Conservation (phyloP, 208 protist species). For the Hexamita inflata region DNA sequence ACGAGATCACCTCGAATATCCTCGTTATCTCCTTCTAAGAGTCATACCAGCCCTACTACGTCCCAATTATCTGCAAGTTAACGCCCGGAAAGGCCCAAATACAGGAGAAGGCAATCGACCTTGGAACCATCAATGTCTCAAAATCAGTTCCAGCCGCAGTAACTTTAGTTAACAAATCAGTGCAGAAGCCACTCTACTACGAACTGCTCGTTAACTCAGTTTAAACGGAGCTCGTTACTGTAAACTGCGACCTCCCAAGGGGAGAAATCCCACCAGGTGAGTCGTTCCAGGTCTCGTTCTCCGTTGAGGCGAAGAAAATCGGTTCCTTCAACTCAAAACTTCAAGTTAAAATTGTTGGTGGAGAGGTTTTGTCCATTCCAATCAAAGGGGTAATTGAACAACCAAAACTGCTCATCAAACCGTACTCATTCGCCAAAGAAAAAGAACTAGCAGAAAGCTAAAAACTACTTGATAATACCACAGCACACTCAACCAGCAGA, state of each 20-base stretch:
- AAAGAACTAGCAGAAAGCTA: neutral
- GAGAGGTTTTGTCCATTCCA: neutral
- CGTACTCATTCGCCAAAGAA: neutral
- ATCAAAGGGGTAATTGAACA: neutral
- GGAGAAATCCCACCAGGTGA: neutral
- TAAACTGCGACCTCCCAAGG: neutral
- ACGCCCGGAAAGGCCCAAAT: neutral
- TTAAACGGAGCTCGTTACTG: neutral
- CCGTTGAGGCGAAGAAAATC: neutral
- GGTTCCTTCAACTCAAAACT: neutral
- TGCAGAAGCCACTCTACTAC: neutral
- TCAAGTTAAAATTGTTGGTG: slow-evolving; percentile 2
- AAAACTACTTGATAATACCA: neutral
- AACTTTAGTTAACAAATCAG: neutral
- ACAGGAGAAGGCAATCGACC: slow-evolving; percentile 7
- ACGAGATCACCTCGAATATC: too few species aligned
- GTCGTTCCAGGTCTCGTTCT: neutral
- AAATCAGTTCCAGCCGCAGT: neutral
- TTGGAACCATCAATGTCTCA: neutral
- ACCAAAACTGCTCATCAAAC: neutral
- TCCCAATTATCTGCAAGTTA: slow-evolving; percentile 10
- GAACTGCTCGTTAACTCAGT: neutral
- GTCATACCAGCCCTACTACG: neutral
- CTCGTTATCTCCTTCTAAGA: too few species aligned
- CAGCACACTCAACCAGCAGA: too few species aligned